Conservation (phyloP, 2,329 filamentous ascomycete genomes). For the Diaporthe destruens region DNA sequence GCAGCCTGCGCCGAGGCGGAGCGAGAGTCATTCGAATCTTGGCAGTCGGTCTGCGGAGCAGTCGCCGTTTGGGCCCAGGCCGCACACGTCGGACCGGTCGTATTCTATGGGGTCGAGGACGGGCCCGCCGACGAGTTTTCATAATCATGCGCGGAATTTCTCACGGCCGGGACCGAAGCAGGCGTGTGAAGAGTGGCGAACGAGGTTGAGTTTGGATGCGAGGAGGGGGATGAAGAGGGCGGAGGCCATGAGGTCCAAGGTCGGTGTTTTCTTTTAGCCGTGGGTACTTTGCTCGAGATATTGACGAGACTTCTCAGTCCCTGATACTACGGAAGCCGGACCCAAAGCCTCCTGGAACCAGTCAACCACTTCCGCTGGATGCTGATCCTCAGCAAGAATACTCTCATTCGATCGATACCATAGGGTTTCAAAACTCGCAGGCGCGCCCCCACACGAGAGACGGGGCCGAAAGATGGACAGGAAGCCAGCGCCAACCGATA, state of each 20-base stretch:
- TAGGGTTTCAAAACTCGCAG: not conserved
- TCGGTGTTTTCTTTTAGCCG: not conserved
- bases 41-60: not conserved
- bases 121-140: constrained; percentile 1
- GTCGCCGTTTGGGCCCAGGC: constrained; percentile 7
- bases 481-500: not conserved
- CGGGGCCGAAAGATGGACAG: not conserved
- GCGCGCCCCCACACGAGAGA: constrained; percentile 2
- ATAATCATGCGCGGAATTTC: not conserved
- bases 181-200: not conserved
- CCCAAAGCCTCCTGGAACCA: not conserved
- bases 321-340: not conserved
- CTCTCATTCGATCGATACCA: not conserved
- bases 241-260: constrained; percentile 1
- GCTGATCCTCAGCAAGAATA: not conserved
- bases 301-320: not conserved
- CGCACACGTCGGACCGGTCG: not conserved
- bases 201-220: not conserved
- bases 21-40: constrained; percentile 1
- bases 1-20: not conserved
- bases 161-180: constrained; percentile 1
- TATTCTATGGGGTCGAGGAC: constrained; percentile 16
- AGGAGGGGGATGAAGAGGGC: not conserved
- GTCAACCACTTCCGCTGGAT: too few species aligned
- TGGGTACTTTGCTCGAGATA: accelerated